Base-by-base conservation (phyloP, 495 filamentous ascomycete species). In the Lentithecium fluviatile region DNA sequence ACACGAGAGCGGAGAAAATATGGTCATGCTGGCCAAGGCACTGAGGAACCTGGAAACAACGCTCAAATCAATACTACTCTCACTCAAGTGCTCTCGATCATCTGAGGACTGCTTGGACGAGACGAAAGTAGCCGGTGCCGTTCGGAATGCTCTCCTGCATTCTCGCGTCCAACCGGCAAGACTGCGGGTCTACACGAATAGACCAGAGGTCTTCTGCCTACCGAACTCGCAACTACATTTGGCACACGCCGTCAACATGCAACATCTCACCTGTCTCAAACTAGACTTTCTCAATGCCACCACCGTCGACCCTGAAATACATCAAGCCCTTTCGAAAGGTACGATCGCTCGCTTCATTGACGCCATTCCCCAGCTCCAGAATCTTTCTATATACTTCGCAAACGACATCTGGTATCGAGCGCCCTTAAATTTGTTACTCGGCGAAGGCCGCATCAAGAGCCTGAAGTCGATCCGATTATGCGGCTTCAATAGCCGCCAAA, bases 351-450 rank as follows among this genome's bases (percentile, higher is more conserved):
- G 32, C 5, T 60, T 45, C 26, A 34, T 60, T 26, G 29, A 24
- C 20, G 40, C 47, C 37, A 45, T 53, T 25, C 57, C 49, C 7
- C 26, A 37, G 32, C 48, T 60, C 5, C 29, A 60, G 25, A 12
- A 42, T 21, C 47, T 60, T 6, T 60, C 57, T n/a, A 53, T 60
- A 45, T 52, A 52, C 25, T 60, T 60, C 29, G 48, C 57, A 7
- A 60, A 24, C 2, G 57, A 60, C 23, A 53, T 60, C 11, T 60
- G 57, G 57, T 60, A 60, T 42, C 48, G 57, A 36, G 25, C 57
- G 10, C 57, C 57, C 6, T 38, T 60, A 10, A 53, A 46, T 5
- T 38, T 24, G 13, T 15, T 60, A 7, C 19, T 60, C n/a, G 57
- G 57, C 7, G 26, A 42, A 5, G 17, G 2, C 5, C 29, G 21